Base-by-base conservation (phyloP, 371 early-diverging fungal genomes). In the Mucor sp. region DNA sequence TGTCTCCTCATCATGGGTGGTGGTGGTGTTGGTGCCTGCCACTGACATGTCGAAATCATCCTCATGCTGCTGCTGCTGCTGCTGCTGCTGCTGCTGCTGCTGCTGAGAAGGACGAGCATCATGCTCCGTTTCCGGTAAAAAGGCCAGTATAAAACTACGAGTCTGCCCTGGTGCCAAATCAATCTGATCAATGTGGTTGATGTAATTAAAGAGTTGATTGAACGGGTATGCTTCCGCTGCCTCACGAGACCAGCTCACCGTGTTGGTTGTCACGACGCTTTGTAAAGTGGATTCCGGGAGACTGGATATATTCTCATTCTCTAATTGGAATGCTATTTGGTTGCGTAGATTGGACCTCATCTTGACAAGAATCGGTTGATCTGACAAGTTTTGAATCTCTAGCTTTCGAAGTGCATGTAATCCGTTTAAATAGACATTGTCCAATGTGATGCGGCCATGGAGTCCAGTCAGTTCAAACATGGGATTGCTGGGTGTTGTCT, bases 141-240 rank as follows among this genome's bases (percentile, higher is more conserved):
- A 94, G 0, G 89, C 90, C 11, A 95, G 74, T 47, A 96, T 90
- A 43, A 96, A 73, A 14, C 85, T 74, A 44, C 84, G 82, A 0
- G 85, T 79, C 66, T 91, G 75, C 8, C 83, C 80, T 4, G 94
- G 89, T 6, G 79, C 75, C 12, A 96, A 75, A n/a, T 77, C 74
- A 9, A 95, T 72, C 66, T 94, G 86, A 63, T 93, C 91, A 53
- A 95, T 88, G 67, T 92, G 89, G 62, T 93, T 91, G 70, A 96
- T 95, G 67, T 88, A 90, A 66, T 96, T 96, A 75, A 95, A 96
- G 1, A 96, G 83, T 67, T 94, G 92, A 69, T 95, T 96, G 71
- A 92, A 93, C 59, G 93, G 91, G 63, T 87, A 85, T 17, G 85
- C 82, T 32, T 82, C 76, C 2, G 84, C 75, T 43, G 84, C 75